Conservation (phyloP, 306 rosid genomes). For the Medicago ruthenica region DNA sequence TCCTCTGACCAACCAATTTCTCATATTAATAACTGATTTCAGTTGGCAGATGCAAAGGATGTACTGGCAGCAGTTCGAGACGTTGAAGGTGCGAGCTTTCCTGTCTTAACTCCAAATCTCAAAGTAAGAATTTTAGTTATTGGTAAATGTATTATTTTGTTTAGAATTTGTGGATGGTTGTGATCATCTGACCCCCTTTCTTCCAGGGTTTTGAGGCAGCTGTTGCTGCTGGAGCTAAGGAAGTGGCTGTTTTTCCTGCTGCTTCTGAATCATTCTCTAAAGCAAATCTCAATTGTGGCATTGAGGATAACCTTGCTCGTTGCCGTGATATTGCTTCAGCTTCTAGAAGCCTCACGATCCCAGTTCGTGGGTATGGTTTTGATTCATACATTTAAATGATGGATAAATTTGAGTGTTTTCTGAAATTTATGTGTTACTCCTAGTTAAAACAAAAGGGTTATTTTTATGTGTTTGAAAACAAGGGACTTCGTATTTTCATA, state of each 20-base stretch:
- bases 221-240: constrained; percentile 88
- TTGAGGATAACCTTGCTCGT: constrained; percentile 76
- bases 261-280: constrained; percentile 94
- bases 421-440: constrained; percentile 1
- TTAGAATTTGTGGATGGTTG: constrained; percentile 33
- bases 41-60: constrained; percentile 95
- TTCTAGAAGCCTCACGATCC: constrained; percentile 71
- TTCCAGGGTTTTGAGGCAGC: constrained; percentile 93
- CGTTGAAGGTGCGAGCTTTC: constrained; percentile 75
- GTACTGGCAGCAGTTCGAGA: constrained; percentile 73
- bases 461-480: constrained; percentile 8
- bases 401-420: constrained; percentile 17
- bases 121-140: constrained; percentile 61
- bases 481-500: constrained; percentile 15
- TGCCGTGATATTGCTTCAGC: constrained; percentile 72
- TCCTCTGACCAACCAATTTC: constrained; percentile 20
- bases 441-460: constrained; percentile 19
- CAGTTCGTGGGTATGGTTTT: constrained; percentile 82
- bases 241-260: constrained; percentile 89
- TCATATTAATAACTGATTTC: constrained; percentile 40
- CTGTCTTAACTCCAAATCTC: constrained; percentile 84
- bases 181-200: constrained; percentile 39
- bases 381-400: not conserved
- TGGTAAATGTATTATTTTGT: constrained; percentile 6
- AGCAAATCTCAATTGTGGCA: constrained; percentile 80